Percentiles rank a stretch among this genome's conserved stretches.
Evolutionary conservation across 352 stramenopile species (phyloP).

Genomic region (Phytophthora pseudosyringae): DNA sequence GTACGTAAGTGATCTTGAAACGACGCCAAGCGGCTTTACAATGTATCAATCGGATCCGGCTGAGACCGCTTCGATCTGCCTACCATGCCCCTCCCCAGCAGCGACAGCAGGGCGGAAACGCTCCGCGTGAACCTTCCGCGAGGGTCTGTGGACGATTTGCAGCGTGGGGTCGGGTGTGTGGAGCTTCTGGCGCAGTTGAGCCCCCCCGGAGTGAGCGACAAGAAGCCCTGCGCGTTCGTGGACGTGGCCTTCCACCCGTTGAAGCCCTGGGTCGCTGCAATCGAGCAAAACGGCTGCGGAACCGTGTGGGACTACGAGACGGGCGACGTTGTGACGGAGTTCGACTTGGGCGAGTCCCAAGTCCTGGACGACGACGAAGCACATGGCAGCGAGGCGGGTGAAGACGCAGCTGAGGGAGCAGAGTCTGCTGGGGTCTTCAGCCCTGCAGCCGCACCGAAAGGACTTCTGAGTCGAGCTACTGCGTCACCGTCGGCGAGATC

Average conservation of each 20-base stretch:
- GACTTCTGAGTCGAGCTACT: constrained; percentile 46
- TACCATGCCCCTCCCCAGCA: background rate
- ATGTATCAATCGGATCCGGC: constrained; percentile 9
- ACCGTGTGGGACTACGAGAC: constrained; percentile 83
- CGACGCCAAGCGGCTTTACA: constrained; percentile 12
- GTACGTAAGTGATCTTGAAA: constrained; percentile 32
- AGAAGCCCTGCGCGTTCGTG: constrained; percentile 73
- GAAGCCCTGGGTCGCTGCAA: constrained; percentile 69
- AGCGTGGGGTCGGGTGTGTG: constrained; percentile 55
- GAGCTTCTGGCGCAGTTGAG: constrained; percentile 60
- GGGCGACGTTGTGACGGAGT: constrained; percentile 62
- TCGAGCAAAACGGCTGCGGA: constrained; percentile 66
- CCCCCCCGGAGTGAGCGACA: constrained; percentile 66
- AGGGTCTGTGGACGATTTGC: constrained; percentile 69
- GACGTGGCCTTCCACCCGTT: constrained; percentile 69
- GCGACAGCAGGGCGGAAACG: constrained; percentile 4
- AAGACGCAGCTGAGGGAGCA: constrained; percentile 16
- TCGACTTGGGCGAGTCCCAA: constrained; percentile 66
- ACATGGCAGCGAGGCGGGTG: constrained; percentile 13
- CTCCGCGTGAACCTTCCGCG: constrained; percentile 37
- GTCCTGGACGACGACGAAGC: constrained; percentile 38
- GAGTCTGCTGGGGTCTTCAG: background rate
- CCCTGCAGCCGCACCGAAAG: constrained; percentile 28
- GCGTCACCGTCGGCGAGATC: constrained; percentile 49
- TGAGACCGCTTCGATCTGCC: too few relatives aligned